Conservation (phyloP, 1,284 basidiomycete genomes). For the Trametes hirsuta region DNA sequence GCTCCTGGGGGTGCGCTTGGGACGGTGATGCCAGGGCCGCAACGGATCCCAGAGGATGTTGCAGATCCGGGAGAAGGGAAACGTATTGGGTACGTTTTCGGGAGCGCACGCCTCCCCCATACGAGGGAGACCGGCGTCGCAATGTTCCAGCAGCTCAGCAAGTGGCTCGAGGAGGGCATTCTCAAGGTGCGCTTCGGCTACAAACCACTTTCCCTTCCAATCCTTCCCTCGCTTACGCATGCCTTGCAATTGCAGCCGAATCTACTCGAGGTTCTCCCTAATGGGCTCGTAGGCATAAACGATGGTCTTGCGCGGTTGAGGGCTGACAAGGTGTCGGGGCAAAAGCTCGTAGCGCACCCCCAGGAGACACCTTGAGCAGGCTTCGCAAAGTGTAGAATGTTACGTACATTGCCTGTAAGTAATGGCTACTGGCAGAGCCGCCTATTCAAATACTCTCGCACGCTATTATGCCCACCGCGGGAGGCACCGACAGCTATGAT, state of each 20-base stretch:
- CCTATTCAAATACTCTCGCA: too few relatives aligned
- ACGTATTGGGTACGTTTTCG: constrained; percentile 11
- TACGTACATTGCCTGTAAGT: too few relatives aligned
- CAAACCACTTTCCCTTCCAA: too few relatives aligned
- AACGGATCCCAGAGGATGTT: constrained; percentile 10
- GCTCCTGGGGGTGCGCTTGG: constrained; percentile 25
- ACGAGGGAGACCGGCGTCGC: constrained; percentile 31
- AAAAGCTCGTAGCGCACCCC: constrained; percentile 53
- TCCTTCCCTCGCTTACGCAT: too few relatives aligned
- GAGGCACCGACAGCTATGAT: too few relatives aligned
- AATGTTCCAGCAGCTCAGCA: constrained; percentile 34
- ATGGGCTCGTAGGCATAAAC: constrained; percentile 48
- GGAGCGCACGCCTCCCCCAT: constrained; percentile 2
- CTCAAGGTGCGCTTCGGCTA: constrained; percentile 38
- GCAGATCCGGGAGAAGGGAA: constrained; percentile 2
- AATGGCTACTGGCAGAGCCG: too few relatives aligned
- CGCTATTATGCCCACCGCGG: too few relatives aligned
- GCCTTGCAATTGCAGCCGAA: constrained; percentile 22
- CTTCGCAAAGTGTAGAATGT: background rate
- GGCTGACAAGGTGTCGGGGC: constrained; percentile 46
- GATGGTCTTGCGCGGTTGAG: constrained; percentile 47
- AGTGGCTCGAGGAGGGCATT: constrained; percentile 38
- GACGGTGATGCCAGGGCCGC: constrained; percentile 7
- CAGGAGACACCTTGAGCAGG: constrained; percentile 41
- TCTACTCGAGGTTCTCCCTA: constrained; percentile 44